A percentile compares a stretch with the other conserved stretches of the same genome.
phyloP scores from a whole-genome alignment of 371 early-diverging fungal genomes.

The Mortierella sp. region DNA sequence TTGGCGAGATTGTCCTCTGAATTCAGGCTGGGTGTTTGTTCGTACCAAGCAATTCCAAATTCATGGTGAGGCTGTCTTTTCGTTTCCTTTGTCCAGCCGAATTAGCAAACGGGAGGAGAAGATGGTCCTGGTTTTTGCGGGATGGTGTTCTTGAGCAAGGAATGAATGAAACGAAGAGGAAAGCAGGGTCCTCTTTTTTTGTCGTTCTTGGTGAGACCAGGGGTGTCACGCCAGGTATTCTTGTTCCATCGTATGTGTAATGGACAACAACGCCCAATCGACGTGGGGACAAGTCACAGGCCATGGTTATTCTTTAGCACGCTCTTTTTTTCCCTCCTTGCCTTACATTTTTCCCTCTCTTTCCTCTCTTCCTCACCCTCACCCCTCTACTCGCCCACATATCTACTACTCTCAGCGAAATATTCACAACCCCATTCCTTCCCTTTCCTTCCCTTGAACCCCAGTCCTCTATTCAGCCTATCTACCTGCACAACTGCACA shows the following conservation, averaged over 20 bases:
- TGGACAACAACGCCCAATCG: not conserved
- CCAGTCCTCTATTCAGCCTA: too few species aligned
- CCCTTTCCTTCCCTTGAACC: too few species aligned
- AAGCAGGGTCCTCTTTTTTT: not conserved
- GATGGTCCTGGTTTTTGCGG: not conserved
- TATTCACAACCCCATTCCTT: too few species aligned
- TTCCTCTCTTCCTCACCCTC: not conserved
- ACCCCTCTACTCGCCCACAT: not conserved
- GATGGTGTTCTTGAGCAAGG: too few species aligned
- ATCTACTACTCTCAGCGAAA: too few species aligned
- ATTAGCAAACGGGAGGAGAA: not conserved
- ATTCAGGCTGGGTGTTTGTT: not conserved
- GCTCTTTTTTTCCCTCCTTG: not conserved
- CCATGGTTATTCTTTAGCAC: not conserved
- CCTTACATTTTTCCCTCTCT: not conserved
- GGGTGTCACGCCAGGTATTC: not conserved
- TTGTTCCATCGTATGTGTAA: not conserved
- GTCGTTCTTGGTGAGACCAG: not conserved
- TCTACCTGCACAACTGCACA: not conserved
- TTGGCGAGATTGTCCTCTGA: not conserved
- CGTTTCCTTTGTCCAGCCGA: not conserved
- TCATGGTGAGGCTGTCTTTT: constrained; percentile 43
- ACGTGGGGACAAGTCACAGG: not conserved
- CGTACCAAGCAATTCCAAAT: constrained; percentile 61
- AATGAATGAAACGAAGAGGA: not conserved